Conservation (phyloP, 345 rosid species). For the Eucalyptus marginata region DNA sequence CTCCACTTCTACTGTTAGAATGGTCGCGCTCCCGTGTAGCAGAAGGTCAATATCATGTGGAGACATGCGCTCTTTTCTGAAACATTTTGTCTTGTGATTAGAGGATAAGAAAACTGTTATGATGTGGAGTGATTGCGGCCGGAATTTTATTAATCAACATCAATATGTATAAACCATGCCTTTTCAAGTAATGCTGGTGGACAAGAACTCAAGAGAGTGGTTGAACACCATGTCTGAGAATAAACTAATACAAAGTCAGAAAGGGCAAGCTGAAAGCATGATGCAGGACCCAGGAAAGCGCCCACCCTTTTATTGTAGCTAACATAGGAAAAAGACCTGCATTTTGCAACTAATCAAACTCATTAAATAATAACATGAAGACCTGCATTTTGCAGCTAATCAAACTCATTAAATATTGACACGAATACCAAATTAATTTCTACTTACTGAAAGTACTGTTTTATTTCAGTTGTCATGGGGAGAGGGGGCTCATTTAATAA, state of each 20-base stretch:
- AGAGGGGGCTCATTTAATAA: neutral
- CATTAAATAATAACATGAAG: neutral
- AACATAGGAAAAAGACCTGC: neutral
- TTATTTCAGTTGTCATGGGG: neutral
- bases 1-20: neutral
- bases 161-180: neutral
- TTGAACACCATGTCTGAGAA: neutral
- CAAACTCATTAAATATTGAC: neutral
- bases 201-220: neutral
- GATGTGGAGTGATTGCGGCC: neutral
- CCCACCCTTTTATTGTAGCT: neutral
- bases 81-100: neutral
- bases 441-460: neutral
- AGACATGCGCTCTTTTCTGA: neutral
- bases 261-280: neutral
- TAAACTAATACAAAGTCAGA: neutral
- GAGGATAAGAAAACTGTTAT: neutral
- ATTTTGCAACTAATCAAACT: neutral
- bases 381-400: neutral
- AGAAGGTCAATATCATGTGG: neutral
- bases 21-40: neutral
- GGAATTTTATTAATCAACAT: neutral
- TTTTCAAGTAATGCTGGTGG: neutral
- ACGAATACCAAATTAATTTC: neutral
- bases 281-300: neutral